Percentiles rank a stretch among this genome's conserved stretches.
Conservation (phyloP, 805 yeast genomes). For the Candida sanyiensis region DNA sequence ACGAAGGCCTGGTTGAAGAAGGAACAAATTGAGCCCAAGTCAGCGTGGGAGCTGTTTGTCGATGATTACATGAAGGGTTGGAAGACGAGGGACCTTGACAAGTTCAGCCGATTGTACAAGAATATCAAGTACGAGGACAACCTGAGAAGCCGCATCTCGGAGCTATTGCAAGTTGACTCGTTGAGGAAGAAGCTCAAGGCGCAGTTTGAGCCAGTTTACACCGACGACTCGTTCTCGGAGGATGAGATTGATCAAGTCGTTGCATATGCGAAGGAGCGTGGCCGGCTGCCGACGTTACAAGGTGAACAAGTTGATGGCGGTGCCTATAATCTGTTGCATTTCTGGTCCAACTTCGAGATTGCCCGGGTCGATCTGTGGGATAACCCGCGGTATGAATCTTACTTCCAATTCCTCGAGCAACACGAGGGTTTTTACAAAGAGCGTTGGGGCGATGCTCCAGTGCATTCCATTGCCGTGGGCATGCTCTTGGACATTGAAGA, state of each 20-base stretch:
- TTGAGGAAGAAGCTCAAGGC: conserved; percentile 17
- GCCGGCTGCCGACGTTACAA: conserved; percentile 27
- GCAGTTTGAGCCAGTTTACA: neutral
- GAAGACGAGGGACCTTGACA: conserved; percentile 28
- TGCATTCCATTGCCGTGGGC: conserved; percentile 83
- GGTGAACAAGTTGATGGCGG: conserved; percentile 61
- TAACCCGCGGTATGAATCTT: conserved; percentile 56
- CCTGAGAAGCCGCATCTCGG: conserved; percentile 24
- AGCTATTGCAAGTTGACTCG: conserved; percentile 29
- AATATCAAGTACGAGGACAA: conserved; percentile 25
- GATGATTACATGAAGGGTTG: conserved; percentile 32
- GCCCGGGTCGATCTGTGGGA: conserved; percentile 75
- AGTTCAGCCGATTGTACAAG: conserved; percentile 25
- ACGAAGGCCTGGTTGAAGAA: conserved; percentile 59
- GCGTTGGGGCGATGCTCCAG: conserved; percentile 98
- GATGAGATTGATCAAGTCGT: conserved; percentile 35
- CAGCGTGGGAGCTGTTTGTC: conserved; percentile 65
- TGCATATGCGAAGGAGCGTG: conserved; percentile 30
- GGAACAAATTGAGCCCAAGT: conserved; percentile 43
- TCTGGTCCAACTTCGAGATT: conserved; percentile 92
- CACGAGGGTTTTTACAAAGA: conserved; percentile 84
- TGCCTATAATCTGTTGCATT: conserved; percentile 76
- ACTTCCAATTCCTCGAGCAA: conserved; percentile 61
- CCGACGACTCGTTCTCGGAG: conserved; percentile 23
- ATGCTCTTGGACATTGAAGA: conserved; percentile 63